Conservation (phyloP, 2,329 filamentous ascomycete species). For the Diaporthe caulivora region DNA sequence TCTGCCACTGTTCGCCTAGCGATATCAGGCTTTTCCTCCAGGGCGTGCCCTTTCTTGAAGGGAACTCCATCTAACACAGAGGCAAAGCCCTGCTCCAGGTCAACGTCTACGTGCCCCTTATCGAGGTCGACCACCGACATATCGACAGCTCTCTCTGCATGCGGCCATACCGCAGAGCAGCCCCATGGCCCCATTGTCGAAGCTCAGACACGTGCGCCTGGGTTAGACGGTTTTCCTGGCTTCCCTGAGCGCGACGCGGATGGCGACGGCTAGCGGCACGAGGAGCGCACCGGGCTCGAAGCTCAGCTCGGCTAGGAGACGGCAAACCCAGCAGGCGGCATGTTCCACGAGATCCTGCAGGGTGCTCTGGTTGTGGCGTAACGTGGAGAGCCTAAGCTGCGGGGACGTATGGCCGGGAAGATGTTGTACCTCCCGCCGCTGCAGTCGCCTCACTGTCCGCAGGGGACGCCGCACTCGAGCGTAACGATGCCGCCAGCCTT, state of each 20-base stretch:
- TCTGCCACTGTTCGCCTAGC: conserved; percentile 21
- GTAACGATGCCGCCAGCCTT: conserved; percentile 24
- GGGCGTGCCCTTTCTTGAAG: conserved; percentile 13
- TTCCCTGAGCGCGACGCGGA: conserved; percentile 38
- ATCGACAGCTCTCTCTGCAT: conserved; percentile 12
- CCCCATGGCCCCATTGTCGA: conserved; percentile 16
- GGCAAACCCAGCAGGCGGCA: conserved; percentile 17
- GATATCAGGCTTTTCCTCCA: conserved; percentile 35
- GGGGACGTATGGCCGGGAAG: conserved; percentile 23
- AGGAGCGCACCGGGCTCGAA: conserved; percentile 41
- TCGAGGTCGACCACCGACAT: conserved; percentile 27
- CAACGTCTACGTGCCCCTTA: conserved; percentile 23
- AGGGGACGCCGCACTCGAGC: conserved; percentile 32
- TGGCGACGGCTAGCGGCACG: conserved; percentile 38
- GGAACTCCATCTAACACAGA: conserved; percentile 42
- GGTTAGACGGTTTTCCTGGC: conserved; percentile 43
- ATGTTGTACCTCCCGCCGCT: conserved; percentile 29
- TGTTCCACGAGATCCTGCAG: conserved; percentile 32
- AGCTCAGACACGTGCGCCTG: conserved; percentile 26
- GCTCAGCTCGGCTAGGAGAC: conserved; percentile 21
- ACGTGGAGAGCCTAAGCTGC: conserved; percentile 29
- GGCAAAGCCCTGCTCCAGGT: conserved; percentile 39
- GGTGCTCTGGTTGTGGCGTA: conserved; percentile 29
- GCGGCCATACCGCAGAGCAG: conserved; percentile 27
- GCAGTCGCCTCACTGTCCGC: conserved; percentile 23